These are phyloP conservation scores for Huntiella savannae DNA, from an alignment of 2,329 filamentous ascomycete genomes.

Conservation along the genomic window DNA sequence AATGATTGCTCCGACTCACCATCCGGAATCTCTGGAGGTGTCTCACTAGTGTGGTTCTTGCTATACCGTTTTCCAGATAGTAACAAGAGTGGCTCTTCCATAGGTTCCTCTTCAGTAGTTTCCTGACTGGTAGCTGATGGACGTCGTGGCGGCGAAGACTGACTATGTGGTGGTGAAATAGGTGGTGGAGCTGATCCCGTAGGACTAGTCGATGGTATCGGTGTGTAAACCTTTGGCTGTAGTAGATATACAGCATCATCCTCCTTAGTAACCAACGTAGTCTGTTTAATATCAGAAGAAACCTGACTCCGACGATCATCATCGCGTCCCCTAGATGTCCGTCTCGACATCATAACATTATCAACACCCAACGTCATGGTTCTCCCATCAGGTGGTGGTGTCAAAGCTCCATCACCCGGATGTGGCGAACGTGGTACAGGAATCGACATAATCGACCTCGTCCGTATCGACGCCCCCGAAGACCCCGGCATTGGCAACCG, in stretches of 20 bases:
- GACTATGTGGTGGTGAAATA: conserved; percentile 27
- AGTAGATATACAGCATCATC: conserved; percentile 24
- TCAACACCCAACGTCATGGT: conserved; percentile 6
- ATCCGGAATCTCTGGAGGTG: background rate
- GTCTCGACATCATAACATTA: background rate
- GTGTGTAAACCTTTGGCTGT: conserved; percentile 39
- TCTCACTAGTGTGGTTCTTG: conserved; percentile 12
- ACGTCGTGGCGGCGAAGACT: conserved; percentile 13
- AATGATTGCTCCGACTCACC: too few relatives aligned
- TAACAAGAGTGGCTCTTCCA: conserved; percentile 6
- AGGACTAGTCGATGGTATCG: conserved; percentile 24
- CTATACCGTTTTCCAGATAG: conserved; percentile 9
- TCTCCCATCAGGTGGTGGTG: conserved; percentile 6
- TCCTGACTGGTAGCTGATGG: background rate
- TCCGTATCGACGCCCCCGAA: background rate
- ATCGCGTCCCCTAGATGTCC: too few relatives aligned
- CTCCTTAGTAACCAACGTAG: background rate
- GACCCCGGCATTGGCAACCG: conserved; percentile 3
- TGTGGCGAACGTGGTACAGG: conserved; percentile 1
- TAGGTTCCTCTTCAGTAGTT: background rate
- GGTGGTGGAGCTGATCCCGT: conserved; percentile 17
- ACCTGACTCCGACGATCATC: background rate
- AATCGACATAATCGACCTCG: background rate
- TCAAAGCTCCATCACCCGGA: conserved; percentile 6
- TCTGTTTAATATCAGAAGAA: background rate